Evolutionary conservation across 2,329 filamentous ascomycete species (phyloP), one percentile per base, ranked within the genome.

Genomic region (Colletotrichum simmondsii): DNA sequence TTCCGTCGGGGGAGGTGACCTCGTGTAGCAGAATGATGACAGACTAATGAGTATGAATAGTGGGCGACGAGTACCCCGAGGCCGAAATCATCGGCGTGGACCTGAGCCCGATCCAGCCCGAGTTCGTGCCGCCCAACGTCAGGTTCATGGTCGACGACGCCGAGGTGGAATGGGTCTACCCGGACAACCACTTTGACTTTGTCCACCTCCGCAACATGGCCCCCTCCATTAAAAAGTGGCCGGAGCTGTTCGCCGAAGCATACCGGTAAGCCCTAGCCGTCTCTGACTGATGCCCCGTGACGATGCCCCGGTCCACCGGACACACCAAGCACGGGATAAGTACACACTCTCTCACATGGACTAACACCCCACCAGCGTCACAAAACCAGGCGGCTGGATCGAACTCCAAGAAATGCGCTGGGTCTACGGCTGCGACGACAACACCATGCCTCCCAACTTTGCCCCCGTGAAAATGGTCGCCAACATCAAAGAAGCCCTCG

Each of bases 61-160:
- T 94, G 84, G 91, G 90, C 76, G 89, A 91, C 74, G 77, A 84
- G 62, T 93, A 91, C 72, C 91, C 91, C 16, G 78, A 86, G 2
- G 83, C 91, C 8, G 81, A 87, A 71, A 86, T 93, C 32, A 86
- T 87, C 53, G 92, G 91, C 37, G 92, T 89, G 10, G 92, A 94
- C 76, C 84, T 94, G 3, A 93, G 91, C 0, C 91, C 92, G 1
- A 91, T 93, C 26, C 92, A 93, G 77, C 91, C 92, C 2, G 83
- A 83, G 4, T 85, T 88, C 64, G 91, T 94, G 0, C 93, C 93
- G 0, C 88, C 89, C 19, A 95, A 95, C 73, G 92, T 95, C 14
- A 89, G 90, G 73, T 95, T 95, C 75, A 90, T 91, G 72, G 88
- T 95, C 53, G 92, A 95, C 78, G 93, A 95, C 75, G 80, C 71